Evolutionary conservation across 306 rosid species (phyloP), one percentile per base, ranked within the genome.

Genomic region (Castanea mollissima): DNA sequence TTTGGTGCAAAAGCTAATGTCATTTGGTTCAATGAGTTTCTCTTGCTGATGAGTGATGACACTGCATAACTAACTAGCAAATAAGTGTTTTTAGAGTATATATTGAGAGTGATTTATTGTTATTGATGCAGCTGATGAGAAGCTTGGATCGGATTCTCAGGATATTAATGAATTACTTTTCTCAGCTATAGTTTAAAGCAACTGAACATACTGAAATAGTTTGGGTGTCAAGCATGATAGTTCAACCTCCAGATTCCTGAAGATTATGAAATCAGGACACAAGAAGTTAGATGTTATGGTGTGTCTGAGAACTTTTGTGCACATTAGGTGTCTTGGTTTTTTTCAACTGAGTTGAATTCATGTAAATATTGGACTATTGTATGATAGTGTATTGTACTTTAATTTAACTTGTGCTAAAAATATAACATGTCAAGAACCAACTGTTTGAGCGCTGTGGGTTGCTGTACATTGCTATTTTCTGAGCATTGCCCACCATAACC

Each of bases 81-180:
- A 38, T 71, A 54, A 51, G 69, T 77, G 2, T 25, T 51, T 67
- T 9, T 51, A 11, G 25, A 13, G 18, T 2, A 2, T 3, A 25
- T 56, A n/a, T 32, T 84, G 75, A 80, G 75, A 76, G 14, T 1
- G 51, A 29, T 71, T 70, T 35, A 35, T 35, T 46, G 18, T 74
- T 35, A 18, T 18, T 56, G 35, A 84, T 85, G 87, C 91, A 94
- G 99, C 91, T 68, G 91, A 86, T 78, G 95, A 85, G 78, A 58
- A 20, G 0, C 81, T 65, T 7, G 97, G 77, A 44, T 72, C 90
- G 3, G 93, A 90, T 20, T 76, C 86, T 4, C 81, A 83, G 54
- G 95, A 91, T 62, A 82, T 94, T 63, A 91, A 94, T 86, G 86
- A 90, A 49, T 83, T 92, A 77, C 95, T 94, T 46, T 94, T 94